Evolutionary conservation across 169 alveolate species (phyloP).

Genomic region (Cryptosporidium viatorum): DNA sequence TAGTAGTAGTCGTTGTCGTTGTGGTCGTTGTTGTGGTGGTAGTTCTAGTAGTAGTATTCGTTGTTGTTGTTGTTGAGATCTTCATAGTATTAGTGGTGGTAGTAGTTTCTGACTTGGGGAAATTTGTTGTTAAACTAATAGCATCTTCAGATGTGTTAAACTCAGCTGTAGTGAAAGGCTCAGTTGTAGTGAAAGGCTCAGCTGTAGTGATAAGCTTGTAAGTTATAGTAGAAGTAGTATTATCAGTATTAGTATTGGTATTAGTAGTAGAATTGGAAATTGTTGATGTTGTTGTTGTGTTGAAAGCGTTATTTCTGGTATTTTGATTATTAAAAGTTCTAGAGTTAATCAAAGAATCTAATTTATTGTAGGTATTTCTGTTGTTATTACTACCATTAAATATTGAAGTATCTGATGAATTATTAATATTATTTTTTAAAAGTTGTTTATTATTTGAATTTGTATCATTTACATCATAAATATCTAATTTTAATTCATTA

Average conservation of each 20-base stretch:
- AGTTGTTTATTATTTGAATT: background rate
- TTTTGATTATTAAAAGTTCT: no score
- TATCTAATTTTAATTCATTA: background rate
- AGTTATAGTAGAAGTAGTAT: background rate
- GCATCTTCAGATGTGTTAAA: slow-evolving; percentile 16
- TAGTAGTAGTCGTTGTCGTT: slow-evolving; percentile 37
- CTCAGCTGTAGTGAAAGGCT: slow-evolving; percentile 5
- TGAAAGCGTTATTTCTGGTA: no score
- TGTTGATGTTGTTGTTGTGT: no score
- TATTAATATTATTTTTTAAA: background rate
- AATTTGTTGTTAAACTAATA: slow-evolving; percentile 44
- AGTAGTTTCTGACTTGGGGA: slow-evolving; percentile 51
- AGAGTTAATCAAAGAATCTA: background rate
- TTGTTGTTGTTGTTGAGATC: slow-evolving; percentile 70
- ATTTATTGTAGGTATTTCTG: background rate
- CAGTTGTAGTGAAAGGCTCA: no score
- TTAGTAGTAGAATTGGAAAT: background rate
- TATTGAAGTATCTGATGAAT: background rate
- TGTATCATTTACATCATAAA: background rate
- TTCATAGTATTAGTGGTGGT: slow-evolving; percentile 55
- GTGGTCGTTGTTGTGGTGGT: slow-evolving; percentile 26
- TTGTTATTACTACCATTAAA: background rate
- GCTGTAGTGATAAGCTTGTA: no score
- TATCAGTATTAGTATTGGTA: background rate
- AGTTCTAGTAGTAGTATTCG: slow-evolving; percentile 52